A percentile compares a stretch with the other conserved stretches of the same genome.
phyloP scores from a whole-genome alignment of 345 rosid genomes.

The Sisymbrium irio region DNA sequence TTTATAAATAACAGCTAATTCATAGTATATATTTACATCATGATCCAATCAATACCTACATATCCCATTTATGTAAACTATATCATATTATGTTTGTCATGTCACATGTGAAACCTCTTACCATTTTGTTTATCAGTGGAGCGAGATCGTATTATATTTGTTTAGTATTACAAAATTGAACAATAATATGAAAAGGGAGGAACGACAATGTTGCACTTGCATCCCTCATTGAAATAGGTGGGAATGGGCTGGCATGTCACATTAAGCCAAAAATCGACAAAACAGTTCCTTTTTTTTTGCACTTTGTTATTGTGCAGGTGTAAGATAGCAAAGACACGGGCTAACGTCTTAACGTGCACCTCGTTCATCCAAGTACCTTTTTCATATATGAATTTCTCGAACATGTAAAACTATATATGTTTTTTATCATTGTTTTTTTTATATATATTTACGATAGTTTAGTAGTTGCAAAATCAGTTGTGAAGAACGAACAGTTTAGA shows the following conservation, averaged over 20 bases:
- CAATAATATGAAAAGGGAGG: not conserved
- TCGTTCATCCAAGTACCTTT: not conserved
- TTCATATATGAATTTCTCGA: not conserved
- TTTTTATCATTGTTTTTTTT: not conserved
- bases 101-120: slow-evolving; percentile 7
- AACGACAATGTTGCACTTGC: slow-evolving; percentile 31
- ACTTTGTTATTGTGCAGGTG: not conserved
- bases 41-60: not conserved
- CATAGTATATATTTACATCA: not conserved
- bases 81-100: slow-evolving; percentile 11
- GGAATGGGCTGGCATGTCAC: slow-evolving; percentile 34
- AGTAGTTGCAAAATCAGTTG: not conserved
- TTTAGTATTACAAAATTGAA: not conserved
- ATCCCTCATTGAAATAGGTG: slow-evolving; percentile 20
- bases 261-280: slow-evolving; percentile 20
- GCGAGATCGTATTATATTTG: not conserved
- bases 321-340: not conserved
- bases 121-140: slow-evolving; percentile 13
- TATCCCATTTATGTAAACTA: not conserved
- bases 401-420: not conserved
- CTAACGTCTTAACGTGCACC: slow-evolving; percentile 9
- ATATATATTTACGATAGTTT: not conserved
- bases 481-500: not conserved
- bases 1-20: not conserved
- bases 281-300: not conserved